Base-by-base conservation (phyloP, 2,329 filamentous ascomycete species). In the Aureobasidium uvarum region DNA sequence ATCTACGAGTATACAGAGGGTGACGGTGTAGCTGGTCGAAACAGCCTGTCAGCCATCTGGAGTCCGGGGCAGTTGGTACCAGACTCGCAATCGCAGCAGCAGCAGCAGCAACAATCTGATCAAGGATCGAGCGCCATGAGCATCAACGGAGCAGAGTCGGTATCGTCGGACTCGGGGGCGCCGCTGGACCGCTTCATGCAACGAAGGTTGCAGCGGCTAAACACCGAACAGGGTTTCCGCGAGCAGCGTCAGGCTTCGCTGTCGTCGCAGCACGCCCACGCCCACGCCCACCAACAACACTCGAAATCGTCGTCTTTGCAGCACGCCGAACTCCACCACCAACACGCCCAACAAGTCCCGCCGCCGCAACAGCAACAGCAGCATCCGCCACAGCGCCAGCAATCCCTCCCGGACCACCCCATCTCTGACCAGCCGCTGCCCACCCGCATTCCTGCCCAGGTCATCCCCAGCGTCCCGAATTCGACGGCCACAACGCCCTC, bases 141-240 rank as follows among this genome's bases (percentile, higher is more conserved):
- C 18, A 62, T 62, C 45, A 62, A 62, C 45, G 58, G 58, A 8
- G 31, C 41, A 46, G 56, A 60, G 28, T 63, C 59, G 25, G 28
- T 55, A 45, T 76, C 74, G 68, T 73, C 73, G 66, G 74, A 75
- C 67, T 72, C 70, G 64, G 73, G 73, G 66, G 69, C 70, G 46
- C 58, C 68, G 33, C 70, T 73, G 70, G 74, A 76, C 70, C 73
- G 74, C 65, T 77, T 72, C 71, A 72, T 72, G 66, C 73, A 76
- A 68, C 71, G 75, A 64, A 72, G 74, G 56, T 71, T 76, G 72
- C 74, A 76, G 70, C 72, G 75, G 66, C 68, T 76, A 66, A 75
- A 76, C 64, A 77, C 75, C 65, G 75, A 77, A 73, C 73, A 75
- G 67, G 74, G 72, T 68, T 77, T 77, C 68, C 70, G 75, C 52